These are phyloP conservation scores for Pleurotus giganteus DNA, from an alignment of 768 basidiomycete species.

Conservation along the genomic window DNA sequence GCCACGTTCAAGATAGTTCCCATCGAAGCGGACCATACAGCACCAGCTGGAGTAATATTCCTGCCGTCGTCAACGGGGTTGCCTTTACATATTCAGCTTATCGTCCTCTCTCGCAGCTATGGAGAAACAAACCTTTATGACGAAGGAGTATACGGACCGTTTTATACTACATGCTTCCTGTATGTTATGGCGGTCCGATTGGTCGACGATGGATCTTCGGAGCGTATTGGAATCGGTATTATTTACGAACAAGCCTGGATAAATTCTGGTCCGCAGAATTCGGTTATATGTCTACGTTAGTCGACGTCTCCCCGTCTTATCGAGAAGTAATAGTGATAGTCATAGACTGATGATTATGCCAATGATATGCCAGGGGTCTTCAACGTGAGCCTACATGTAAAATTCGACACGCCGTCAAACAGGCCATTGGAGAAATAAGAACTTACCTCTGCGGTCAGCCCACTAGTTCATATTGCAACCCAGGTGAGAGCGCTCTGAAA, in stretches of 20 bases:
- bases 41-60: neutral
- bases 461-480: too few species aligned
- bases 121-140: neutral
- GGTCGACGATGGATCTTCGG: neutral
- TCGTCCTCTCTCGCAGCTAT: neutral
- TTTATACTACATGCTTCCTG: neutral
- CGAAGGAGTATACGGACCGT: neutral
- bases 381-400: too few species aligned
- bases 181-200: conserved; percentile 5
- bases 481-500: too few species aligned
- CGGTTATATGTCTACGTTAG: neutral
- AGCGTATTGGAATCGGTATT: neutral
- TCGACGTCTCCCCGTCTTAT: too few species aligned
- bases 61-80: neutral
- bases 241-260: conserved; percentile 1
- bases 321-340: neutral
- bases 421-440: too few species aligned
- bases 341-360: neutral
- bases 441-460: too few species aligned
- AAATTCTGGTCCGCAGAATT: neutral
- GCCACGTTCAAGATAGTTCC: neutral
- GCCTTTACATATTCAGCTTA: neutral
- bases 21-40: neutral
- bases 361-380: too few species aligned
- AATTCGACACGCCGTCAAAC: too few species aligned